Conservation (phyloP, 306 rosid species). For the Trichosanthes cucumerina region DNA sequence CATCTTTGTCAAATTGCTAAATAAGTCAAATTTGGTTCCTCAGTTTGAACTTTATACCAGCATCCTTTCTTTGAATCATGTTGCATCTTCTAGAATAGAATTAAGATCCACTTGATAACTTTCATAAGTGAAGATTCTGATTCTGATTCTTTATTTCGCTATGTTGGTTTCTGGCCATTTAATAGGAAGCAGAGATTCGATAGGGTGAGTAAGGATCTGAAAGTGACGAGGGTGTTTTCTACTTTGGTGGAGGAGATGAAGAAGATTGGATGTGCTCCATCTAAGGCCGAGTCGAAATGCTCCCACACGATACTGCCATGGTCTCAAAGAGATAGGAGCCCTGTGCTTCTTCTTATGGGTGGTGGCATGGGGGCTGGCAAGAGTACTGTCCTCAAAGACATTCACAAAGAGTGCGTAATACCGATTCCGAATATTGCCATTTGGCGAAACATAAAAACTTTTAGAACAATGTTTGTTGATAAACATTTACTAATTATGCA, state of each 20-base stretch:
- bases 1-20: background rate
- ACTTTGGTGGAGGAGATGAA: slow-evolving; percentile 76
- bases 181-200: slow-evolving; percentile 67
- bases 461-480: background rate
- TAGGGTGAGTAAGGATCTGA: slow-evolving; percentile 41
- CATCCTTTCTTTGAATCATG: background rate
- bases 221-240: slow-evolving; percentile 50
- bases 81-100: background rate
- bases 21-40: slow-evolving; percentile 6
- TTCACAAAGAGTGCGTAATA: slow-evolving; percentile 45
- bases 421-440: background rate
- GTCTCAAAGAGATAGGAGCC: slow-evolving; percentile 53
- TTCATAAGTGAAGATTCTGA: background rate
- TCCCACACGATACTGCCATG: slow-evolving; percentile 41
- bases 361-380: slow-evolving; percentile 99
- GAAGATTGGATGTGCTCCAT: slow-evolving; percentile 28
- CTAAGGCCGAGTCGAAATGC: slow-evolving; percentile 22
- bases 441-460: background rate
- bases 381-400: slow-evolving; percentile 83
- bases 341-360: slow-evolving; percentile 80
- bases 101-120: background rate
- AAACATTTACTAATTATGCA: slow-evolving; percentile 19
- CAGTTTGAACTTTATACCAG: background rate
- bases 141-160: background rate
- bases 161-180: background rate